Base-by-base conservation (phyloP, 2,329 filamentous ascomycete genomes). In the Sporothrix euskadiensis region DNA sequence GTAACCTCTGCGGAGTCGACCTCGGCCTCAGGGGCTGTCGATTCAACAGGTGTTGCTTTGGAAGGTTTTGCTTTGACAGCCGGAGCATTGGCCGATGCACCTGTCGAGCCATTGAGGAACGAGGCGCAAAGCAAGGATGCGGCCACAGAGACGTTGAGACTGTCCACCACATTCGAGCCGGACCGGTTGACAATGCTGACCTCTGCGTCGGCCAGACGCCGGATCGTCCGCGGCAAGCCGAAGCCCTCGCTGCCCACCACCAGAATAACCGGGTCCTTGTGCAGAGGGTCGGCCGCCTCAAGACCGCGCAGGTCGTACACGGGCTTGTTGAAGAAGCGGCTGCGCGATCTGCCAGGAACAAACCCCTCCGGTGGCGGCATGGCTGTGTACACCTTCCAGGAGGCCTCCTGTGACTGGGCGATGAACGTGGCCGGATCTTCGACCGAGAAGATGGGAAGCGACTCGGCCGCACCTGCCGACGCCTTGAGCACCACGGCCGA, bases 81-180 rank as follows among this genome's bases (percentile, higher is more conserved):
- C 8, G 32, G 16, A 10, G 8, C 19, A 10, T 16, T 39, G 57
- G 7, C 57, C 22, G 14, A n/a, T 7, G 26, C 66, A 35, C 57
- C 66, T 57, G 57, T 41, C 26, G 71, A 10, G 0, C 81, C 81
- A 78, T 83, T 86, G 78, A 93, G 80, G 78, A 96, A 93, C 0
- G 90, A 85, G 76, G 90, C 87, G 75, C 90, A 91, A 69, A 98
- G 83, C 68, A 98, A 83, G 0, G 89, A 94, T 7, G 93, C 89
- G 1, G 96, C 95, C 26, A 97, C 94, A 79, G 93, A 94, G 54
- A 98, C 96, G 80, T 99, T 98, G 80, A 99, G 83, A 81, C 94
- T 97, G 81, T 98, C 95, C 2, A 99, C 89, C 80, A 77, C 89
- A 80, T 78, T 84, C 75, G 79, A 83, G 57, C 81, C 86, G 76